Evolutionary conservation across 2,329 filamentous ascomycete genomes (phyloP), one percentile per base, ranked within the genome.

Genomic region (Chrysoporthe austroafricana): DNA sequence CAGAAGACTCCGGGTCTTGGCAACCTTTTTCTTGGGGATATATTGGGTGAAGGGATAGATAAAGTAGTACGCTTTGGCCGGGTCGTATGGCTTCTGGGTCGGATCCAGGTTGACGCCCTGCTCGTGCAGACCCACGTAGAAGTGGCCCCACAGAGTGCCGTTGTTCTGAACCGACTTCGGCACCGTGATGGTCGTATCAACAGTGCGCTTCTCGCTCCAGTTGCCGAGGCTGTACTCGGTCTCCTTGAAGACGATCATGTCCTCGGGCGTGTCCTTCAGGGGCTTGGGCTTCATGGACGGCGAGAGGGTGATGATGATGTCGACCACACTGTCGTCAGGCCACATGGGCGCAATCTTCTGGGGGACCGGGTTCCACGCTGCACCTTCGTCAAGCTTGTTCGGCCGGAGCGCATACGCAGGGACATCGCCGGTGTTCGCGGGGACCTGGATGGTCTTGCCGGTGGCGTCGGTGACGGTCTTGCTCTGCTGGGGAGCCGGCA

Each of bases 101-200:
- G 95, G 95, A 74, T 98, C 95, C 43, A 97, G 82, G 66, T 87
- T 84, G 68, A 88, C 87, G 8, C 50, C 59, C 26, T 48, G 43
- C 64, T 94, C 95, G 11, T 89, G 82, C 71, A 97, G 87, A 13
- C 89, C 93, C 69, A 98, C 83, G 74, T 94, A 97, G 79, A 98
- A 96, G 78, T 99, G 96, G 2, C 92, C 95, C 89, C 93, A 97
- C 11, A 99, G 86, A 1, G 95, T 97, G 44, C 93, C 94, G 77
- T 98, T 98, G 72, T 94, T 86, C 83, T 97, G 94, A 0, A 97
- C 94, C 54, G 88, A 84, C 70, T 84, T 83, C 2, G 96, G 95
- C 4, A 98, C 89, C 3, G 84, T 80, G 76, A 99, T 93, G 48
- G 84, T 90, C 7, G 91, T 92, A 72, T 95, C 90, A 67, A 94